Conservation (phyloP, 1,139 yeast genomes). For the Geotrichum cucujoidarum region DNA sequence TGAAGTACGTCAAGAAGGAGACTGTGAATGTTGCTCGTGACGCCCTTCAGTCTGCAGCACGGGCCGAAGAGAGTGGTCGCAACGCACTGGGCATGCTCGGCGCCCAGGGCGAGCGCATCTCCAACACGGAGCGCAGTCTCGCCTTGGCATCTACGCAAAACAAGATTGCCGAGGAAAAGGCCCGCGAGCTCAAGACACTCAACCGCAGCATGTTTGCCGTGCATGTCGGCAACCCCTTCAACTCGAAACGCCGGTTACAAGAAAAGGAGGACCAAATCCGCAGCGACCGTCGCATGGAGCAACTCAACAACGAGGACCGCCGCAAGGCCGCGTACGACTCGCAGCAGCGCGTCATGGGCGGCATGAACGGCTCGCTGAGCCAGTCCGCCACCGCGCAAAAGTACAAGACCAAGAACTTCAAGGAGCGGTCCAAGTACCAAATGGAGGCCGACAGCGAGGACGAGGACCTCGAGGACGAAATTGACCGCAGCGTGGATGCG, state of each 20-base stretch:
- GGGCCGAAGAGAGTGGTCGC: conserved; percentile 86
- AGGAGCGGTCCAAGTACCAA: conserved; percentile 45
- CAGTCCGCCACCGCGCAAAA: conserved; percentile 37
- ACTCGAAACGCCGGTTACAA: conserved; percentile 68
- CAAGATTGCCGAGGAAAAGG: conserved; percentile 76
- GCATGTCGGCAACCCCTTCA: conserved; percentile 80
- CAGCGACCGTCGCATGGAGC: conserved; percentile 58
- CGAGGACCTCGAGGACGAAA: conserved; percentile 55
- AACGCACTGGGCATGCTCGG: conserved; percentile 91
- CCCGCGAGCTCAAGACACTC: conserved; percentile 69
- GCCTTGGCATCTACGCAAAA: conserved; percentile 79
- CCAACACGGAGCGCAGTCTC: conserved; percentile 71
- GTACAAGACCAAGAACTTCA: conserved; percentile 34
- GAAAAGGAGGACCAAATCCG: conserved; percentile 71
- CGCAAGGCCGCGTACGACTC: conserved; percentile 44
- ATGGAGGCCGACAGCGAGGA: conserved; percentile 56
- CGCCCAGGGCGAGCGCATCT: conserved; percentile 80
- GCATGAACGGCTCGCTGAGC: conserved; percentile 36
- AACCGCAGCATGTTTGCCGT: conserved; percentile 82
- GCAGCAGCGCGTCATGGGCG: conserved; percentile 46
- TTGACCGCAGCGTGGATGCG: conserved; percentile 51
- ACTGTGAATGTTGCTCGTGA: conserved; percentile 82
- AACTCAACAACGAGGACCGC: conserved; percentile 40
- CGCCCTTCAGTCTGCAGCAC: conserved; percentile 80
- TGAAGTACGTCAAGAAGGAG: conserved; percentile 80